Base-by-base conservation (phyloP, 2,329 filamentous ascomycete genomes). In the Fusarium pseudograminearum region DNA sequence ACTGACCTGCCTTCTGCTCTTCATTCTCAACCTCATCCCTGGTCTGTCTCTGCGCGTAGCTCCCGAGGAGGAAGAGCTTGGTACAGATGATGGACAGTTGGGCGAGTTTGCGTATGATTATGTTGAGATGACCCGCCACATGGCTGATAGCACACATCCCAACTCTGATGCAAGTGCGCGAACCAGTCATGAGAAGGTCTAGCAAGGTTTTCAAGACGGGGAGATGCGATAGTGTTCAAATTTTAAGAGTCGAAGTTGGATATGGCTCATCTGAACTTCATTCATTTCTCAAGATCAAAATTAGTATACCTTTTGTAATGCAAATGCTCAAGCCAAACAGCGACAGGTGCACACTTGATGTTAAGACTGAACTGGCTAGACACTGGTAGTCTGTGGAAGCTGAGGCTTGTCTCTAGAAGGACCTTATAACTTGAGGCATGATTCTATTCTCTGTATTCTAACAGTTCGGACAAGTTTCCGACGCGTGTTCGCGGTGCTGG, bases 91-190 rank as follows among this genome's bases (percentile, higher is more conserved):
- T 74, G 87, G 88, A 77, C 90, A 94, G 82, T 89, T 93, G 53
- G 92, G 92, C 79, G 92, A 94, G 81, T 94, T 94, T 75, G 91
- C 91, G 30, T 94, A 93, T 83, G 91, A 94, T 78, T 94, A 94
- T 78, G 91, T 94, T 73, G 91, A 94, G 86, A 77, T 89, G 48
- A 84, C 83, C 41, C 83, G 86, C 57, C 91, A 94, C 73, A 88
- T 94, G 57, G 81, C 79, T 63, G 84, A 80, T 59, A 65, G 73
- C 26, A 69, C 69, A 10, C 69, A 71, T 58, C 60, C 67, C n/a
- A 52, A 53, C 48, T 67, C 71, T 34, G 71, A 71, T 65, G 54
- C 40, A 22, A 62, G 76, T 67, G 44, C 74, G n/a, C 65, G 74
- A 36, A 74, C 72, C 46, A 72, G 74, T 34, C 69, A 73, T 7